A percentile compares a stretch with the other conserved stretches of the same genome.
These are phyloP conservation scores for Flaveria trinervia DNA, from an alignment of 129 eudicot genomes.

Conservation along the genomic window DNA sequence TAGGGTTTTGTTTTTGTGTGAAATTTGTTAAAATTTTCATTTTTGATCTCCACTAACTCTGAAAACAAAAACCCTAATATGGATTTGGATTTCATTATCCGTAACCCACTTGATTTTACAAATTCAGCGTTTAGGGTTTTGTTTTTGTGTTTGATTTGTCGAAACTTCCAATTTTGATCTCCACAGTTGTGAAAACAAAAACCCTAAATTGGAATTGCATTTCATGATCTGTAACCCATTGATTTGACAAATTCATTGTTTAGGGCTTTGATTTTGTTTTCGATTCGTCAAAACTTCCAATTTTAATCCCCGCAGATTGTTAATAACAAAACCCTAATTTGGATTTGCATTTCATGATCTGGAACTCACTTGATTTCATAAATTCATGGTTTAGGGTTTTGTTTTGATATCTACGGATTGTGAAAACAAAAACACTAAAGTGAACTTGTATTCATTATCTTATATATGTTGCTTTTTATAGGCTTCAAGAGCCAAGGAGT, in stretches of 20 bases:
- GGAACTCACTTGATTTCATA: background rate
- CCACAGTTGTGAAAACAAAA: too few species aligned
- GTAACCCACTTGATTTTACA: too few species aligned
- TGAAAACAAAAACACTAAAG: too few species aligned
- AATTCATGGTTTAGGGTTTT: too few species aligned
- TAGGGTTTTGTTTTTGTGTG: background rate
- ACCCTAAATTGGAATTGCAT: too few species aligned
- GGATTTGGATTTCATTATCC: background rate
- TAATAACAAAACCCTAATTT: background rate
- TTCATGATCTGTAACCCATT: too few species aligned
- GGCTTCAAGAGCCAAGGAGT: conserved; percentile 65
- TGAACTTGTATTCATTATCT: background rate
- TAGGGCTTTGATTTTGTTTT: background rate
- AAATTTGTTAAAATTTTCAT: too few species aligned
- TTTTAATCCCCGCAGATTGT: background rate
- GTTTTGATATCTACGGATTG: too few species aligned
- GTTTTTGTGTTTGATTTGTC: too few species aligned
- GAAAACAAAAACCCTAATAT: background rate
- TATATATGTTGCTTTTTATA: conserved; percentile 31
- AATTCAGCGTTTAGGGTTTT: too few species aligned
- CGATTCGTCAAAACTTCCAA: background rate
- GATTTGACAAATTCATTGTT: background rate
- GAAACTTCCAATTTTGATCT: too few species aligned
- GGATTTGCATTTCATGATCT: background rate
- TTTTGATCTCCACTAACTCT: too few species aligned